A percentile compares a stretch with the other conserved stretches of the same genome.
phyloP scores from a whole-genome alignment of 768 basidiomycete genomes.

The Russula emetica region DNA sequence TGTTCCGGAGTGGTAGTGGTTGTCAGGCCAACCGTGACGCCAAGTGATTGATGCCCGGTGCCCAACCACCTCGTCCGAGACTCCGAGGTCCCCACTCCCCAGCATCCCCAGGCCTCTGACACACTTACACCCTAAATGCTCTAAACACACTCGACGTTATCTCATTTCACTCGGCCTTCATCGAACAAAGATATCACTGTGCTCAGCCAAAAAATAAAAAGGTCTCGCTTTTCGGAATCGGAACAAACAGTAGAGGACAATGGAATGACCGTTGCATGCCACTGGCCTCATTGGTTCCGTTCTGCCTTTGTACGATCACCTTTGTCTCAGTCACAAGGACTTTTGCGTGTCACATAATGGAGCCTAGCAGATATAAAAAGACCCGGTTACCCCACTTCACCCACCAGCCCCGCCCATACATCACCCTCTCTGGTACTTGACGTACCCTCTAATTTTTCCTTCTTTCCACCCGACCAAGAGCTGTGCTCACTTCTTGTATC shows the following conservation, averaged over 20 bases:
- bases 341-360: constrained; percentile 8
- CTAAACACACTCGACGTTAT: not conserved
- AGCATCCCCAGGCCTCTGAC: not conserved
- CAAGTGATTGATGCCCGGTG: too few species aligned
- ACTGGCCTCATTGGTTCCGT: not conserved
- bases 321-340: not conserved
- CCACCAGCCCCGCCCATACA: not conserved
- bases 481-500: constrained; percentile 14
- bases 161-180: not conserved
- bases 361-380: constrained; percentile 11
- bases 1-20: not conserved
- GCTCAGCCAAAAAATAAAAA: not conserved
- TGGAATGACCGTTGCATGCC: not conserved
- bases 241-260: not conserved
- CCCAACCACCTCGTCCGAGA: too few species aligned
- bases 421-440: constrained; percentile 9
- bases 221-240: not conserved
- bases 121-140: not conserved
- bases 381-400: not conserved
- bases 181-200: not conserved
- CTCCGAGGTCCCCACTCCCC: too few species aligned
- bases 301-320: not conserved
- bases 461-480: constrained; percentile 6
- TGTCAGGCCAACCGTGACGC: not conserved
- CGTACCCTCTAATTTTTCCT: constrained; percentile 6